These are phyloP conservation scores for Pugionium cornutum DNA, from an alignment of 345 rosid species.

Conservation along the genomic window DNA sequence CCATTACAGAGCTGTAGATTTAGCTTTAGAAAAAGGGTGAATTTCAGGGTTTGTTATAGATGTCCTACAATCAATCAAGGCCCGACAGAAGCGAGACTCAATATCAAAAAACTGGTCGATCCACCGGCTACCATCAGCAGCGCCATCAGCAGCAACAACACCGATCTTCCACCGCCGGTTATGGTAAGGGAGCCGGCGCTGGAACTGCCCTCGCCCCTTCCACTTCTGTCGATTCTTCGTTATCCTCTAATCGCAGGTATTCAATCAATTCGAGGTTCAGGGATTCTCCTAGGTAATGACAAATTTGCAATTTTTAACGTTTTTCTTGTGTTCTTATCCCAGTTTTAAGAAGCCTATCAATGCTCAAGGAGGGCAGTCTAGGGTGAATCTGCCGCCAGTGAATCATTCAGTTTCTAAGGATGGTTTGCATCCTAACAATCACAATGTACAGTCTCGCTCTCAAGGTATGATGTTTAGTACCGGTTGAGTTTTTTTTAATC, in stretches of 20 bases:
- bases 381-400: slow-evolving; percentile 52
- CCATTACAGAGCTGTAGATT: slow-evolving; percentile 29
- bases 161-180: slow-evolving; percentile 63
- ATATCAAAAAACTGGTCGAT: slow-evolving; percentile 73
- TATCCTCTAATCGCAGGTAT: slow-evolving; percentile 65
- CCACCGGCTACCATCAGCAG: slow-evolving; percentile 59
- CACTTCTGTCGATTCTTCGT: slow-evolving; percentile 46
- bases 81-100: slow-evolving; percentile 74
- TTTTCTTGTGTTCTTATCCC: slow-evolving; percentile 9
- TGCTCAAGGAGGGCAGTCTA: slow-evolving; percentile 72
- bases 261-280: slow-evolving; percentile 10
- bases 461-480: slow-evolving; percentile 50
- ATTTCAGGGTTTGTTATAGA: slow-evolving; percentile 53
- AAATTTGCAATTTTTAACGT: background rate
- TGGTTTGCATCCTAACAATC: slow-evolving; percentile 46
- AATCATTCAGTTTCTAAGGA: slow-evolving; percentile 46
- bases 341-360: slow-evolving; percentile 74
- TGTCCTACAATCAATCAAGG: slow-evolving; percentile 98
- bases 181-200: slow-evolving; percentile 80
- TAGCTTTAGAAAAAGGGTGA: slow-evolving; percentile 27
- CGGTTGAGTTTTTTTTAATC: background rate
- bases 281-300: slow-evolving; percentile 7
- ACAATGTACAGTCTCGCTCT: slow-evolving; percentile 52
- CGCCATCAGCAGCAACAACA: slow-evolving; percentile 46
- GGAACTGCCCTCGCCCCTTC: slow-evolving; percentile 71